Base-by-base conservation (phyloP, 2,329 filamentous ascomycete genomes). In the Rhynchosporium graminicola region DNA sequence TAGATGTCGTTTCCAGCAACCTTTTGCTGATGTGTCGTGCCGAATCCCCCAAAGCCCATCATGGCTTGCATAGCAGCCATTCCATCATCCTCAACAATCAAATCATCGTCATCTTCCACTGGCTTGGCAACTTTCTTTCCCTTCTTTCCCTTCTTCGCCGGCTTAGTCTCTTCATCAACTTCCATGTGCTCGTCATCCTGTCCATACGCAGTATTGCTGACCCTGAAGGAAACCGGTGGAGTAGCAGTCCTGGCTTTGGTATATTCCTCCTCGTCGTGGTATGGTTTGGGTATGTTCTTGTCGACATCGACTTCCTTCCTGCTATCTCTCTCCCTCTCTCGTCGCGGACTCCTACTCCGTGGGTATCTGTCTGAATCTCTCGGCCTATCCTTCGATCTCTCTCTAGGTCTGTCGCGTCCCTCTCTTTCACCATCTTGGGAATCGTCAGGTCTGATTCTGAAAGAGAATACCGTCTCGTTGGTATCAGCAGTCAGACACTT, bases 21-120 rank as follows among this genome's bases (percentile, higher is more conserved):
- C 74, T 97, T 96, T 60, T 89, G 92, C 64, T 90, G 87, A 77
- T 98, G 96, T 26, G 95, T 98, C 29, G 86, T 87, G 62, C 87
- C 88, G 77, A 98, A 99, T 0, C 83, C 85, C 20, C 87, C 87
- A 73, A 99, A 97, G 1, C 95, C 95, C 90, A 99, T 93, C 80
- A 93, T 86, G 56, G 88, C 87, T 70, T 87, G 82, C 89, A 98
- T 94, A 63, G 85, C 84, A 60, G 83, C 85, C 73, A 89, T 80
- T 57, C 87, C 86, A 65, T 88, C 87, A 65, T 93, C 89, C 61
- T 83, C 83, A 56, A 81, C 78, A 15, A 81, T 72, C 33, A 82
- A 77, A 46, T 83, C 83, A 20, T 80, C 78, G 9, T 79, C 77
- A 9, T 84, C 82, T 15, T 82, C 79, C 8, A 63, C 42, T 15